Evolutionary conservation across 2,329 filamentous ascomycete species (phyloP).

Genomic region (Claviceps cyperi): DNA sequence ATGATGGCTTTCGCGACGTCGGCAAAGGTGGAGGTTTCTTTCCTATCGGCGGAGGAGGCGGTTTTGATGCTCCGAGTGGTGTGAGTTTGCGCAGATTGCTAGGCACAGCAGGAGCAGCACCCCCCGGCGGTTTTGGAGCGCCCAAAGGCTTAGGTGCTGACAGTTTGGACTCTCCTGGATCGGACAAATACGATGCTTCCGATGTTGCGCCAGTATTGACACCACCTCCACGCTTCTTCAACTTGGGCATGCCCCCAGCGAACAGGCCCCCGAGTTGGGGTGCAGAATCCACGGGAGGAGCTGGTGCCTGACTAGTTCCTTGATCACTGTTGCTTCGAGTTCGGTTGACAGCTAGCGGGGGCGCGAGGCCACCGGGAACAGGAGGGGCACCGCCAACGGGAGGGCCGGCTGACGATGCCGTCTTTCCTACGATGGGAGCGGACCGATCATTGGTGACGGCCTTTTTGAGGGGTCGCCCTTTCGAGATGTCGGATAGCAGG

Average conservation of each 20-base stretch:
- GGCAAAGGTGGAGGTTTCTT: constrained; percentile 59
- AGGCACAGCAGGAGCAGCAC: constrained; percentile 44
- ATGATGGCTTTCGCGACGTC: constrained; percentile 42
- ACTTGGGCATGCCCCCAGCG: constrained; percentile 86
- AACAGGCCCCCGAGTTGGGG: constrained; percentile 82
- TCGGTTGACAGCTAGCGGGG: constrained; percentile 56
- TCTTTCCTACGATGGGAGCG: constrained; percentile 46
- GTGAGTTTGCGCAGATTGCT: constrained; percentile 45
- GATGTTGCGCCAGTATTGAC: constrained; percentile 48
- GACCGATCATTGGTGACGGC: constrained; percentile 86
- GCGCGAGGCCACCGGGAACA: constrained; percentile 54
- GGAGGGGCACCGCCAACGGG: constrained; percentile 66
- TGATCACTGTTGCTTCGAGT: constrained; percentile 76
- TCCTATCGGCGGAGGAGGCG: constrained; percentile 61
- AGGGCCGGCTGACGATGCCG: constrained; percentile 31
- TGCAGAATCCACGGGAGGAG: constrained; percentile 34
- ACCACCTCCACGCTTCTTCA: constrained; percentile 74
- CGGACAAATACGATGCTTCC: constrained; percentile 64
- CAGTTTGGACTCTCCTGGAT: constrained; percentile 40
- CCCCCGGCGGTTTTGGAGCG: constrained; percentile 45
- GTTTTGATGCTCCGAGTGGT: constrained; percentile 13
- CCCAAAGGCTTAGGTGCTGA: constrained; percentile 31
- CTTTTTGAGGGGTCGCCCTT: constrained; percentile 70
- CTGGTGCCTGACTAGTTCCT: constrained; percentile 29
- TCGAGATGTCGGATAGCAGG: constrained; percentile 73